Base-by-base conservation (phyloP, 2,329 filamentous ascomycete species). In the Magnaporthiopsis incrustans region DNA sequence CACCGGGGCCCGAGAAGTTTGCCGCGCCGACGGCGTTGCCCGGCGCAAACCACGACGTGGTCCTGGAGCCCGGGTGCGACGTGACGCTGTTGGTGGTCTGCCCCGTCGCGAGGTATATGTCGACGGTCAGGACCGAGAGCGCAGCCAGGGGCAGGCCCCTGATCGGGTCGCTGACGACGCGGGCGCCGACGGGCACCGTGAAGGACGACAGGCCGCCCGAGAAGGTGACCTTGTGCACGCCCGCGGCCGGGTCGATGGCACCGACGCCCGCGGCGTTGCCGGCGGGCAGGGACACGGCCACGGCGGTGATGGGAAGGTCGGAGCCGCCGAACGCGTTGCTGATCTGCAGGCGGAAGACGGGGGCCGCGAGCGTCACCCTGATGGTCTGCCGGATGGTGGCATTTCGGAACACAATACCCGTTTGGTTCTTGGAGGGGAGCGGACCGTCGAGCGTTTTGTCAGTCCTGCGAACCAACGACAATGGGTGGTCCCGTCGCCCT, bases 301-400 rank as follows among this genome's bases (percentile, higher is more conserved):
- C 82, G 4, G 79, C 77, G 0, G 82, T 84, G 69, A 89, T 81
- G 63, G 82, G 79, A 18, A 89, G 77, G 65, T 84, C 80, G 22
- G 81, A 82, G 4, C 75, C 71, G 8, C 86, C 85, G 67, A 89
- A 88, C 11, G 79, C 82, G 69, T 89, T 89, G 66, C 82, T 86
- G 65, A 89, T 77, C 60, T 82, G 80, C 33, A 89, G 75, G 3
- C 86, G 82, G 68, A 89, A 79, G 59, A 81, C 78, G 2, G 78
- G 72, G 2, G 83, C 79, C 1, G 76, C 76, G 10, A 85, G 77
- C 4, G 83, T 82, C 66, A 86, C 74, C 67, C 82, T 82, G 64
- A 88, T 70, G 0, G 85, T 89, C 71, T 88, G 85, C 6, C 86
- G 82, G 69, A 89, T 77, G 0, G 86, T 87, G 4, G 83, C 77